Evolutionary conservation across 2,329 filamentous ascomycete species (phyloP).

Genomic region (Rhynchosporium secalis): DNA sequence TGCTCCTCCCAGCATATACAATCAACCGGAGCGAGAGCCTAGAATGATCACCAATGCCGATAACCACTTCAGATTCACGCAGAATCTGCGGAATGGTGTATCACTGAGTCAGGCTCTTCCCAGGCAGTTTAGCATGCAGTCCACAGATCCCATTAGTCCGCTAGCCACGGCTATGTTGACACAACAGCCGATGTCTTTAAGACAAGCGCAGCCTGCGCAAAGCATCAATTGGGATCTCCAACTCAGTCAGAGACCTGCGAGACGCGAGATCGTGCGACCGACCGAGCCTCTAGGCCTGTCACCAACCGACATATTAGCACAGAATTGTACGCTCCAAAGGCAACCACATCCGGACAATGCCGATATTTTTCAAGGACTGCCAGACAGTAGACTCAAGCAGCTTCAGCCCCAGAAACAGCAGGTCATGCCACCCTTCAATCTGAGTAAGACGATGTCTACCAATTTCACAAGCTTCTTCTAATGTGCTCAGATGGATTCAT

Average conservation of each 20-base stretch:
- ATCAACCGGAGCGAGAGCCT: conserved; percentile 23
- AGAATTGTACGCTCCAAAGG: background rate
- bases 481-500: conserved; percentile 29
- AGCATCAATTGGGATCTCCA: background rate
- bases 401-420: conserved; percentile 35
- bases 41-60: conserved; percentile 30
- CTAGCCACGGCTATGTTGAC: conserved; percentile 34
- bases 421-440: conserved; percentile 35
- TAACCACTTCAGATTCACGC: conserved; percentile 36
- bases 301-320: background rate
- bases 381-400: conserved; percentile 14
- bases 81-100: conserved; percentile 29
- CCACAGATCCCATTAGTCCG: conserved; percentile 26
- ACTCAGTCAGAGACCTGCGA: background rate
- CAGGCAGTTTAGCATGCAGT: conserved; percentile 12
- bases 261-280: background rate
- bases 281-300: background rate
- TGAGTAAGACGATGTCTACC: conserved; percentile 30
- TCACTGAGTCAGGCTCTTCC: conserved; percentile 21
- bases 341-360: background rate
- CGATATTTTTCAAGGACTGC: conserved; percentile 25
- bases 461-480: conserved; percentile 16
- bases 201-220: background rate
- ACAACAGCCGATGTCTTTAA: conserved; percentile 23
- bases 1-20: conserved; percentile 26